Evolutionary conservation across 345 rosid species (phyloP).

Genomic region (Excoecaria cochinchinensis): DNA sequence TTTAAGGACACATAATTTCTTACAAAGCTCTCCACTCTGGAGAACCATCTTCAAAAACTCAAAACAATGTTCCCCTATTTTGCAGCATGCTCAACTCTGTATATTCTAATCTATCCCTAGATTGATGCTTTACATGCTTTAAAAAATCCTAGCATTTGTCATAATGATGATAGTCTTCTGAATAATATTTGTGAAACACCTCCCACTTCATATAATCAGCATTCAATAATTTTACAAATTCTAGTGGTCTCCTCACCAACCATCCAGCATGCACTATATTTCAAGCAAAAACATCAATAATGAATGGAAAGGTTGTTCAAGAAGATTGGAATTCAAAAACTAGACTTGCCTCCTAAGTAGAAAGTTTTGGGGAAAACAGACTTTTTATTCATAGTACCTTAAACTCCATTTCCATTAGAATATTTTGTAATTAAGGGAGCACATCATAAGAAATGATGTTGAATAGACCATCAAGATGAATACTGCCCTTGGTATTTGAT

Average conservation of each 20-base stretch:
- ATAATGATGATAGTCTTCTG: no score
- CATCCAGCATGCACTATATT: background rate
- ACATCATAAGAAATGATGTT: conserved; percentile 83
- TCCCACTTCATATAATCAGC: background rate
- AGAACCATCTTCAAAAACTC: conserved; percentile 45
- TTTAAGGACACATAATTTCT: background rate
- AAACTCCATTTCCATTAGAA: conserved; percentile 59
- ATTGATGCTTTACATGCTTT: no score
- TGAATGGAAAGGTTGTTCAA: no score
- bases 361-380: background rate
- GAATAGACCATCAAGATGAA: conserved; percentile 86
- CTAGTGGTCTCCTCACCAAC: background rate
- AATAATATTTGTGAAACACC: no score
- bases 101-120: no score
- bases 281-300: background rate
- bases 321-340: conserved; percentile 7
- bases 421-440: conserved; percentile 67
- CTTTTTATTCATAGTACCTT: conserved; percentile 44
- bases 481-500: no score
- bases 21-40: background rate
- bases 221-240: background rate
- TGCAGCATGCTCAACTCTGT: background rate
- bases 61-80: background rate
- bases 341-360: background rate
- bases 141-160: no score